Evolutionary conservation across 163 green algal species (phyloP).

Genomic region (Chlamydomonas reinhardtii): DNA sequence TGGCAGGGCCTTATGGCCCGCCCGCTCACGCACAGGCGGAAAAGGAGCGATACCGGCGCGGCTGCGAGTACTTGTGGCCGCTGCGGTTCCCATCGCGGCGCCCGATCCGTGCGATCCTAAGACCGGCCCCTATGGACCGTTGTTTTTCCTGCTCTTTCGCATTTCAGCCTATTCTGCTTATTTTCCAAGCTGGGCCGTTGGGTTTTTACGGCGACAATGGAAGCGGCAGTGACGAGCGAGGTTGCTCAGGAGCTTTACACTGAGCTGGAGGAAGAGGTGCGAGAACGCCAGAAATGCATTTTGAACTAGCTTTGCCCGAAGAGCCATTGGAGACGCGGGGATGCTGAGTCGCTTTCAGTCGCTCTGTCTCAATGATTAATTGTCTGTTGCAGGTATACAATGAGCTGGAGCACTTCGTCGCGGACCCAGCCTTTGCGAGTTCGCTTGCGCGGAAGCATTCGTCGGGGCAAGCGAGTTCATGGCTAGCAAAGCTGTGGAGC

Average conservation of each 20-base stretch:
- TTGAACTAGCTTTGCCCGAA: too few species aligned
- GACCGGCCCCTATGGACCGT: too few species aligned
- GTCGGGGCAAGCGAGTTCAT: background rate
- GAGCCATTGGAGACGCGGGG: too few species aligned
- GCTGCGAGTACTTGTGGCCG: too few species aligned
- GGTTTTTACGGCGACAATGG: constrained; percentile 12
- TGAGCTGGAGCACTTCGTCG: constrained; percentile 42
- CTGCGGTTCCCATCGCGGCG: too few species aligned
- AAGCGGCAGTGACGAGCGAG: background rate
- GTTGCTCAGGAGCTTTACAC: constrained; percentile 37
- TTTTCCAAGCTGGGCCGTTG: too few species aligned
- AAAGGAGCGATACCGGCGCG: too few species aligned
- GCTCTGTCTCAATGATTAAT: background rate
- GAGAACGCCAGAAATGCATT: background rate
- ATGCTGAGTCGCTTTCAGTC: background rate
- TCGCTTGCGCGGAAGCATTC: background rate
- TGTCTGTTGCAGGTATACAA: constrained; percentile 3
- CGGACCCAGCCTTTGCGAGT: constrained; percentile 20
- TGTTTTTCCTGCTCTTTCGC: too few species aligned
- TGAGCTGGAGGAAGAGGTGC: constrained; percentile 27
- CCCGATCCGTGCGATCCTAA: too few species aligned
- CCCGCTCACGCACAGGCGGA: too few species aligned
- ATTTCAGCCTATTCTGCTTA: too few species aligned
- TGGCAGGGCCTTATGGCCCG: too few species aligned
- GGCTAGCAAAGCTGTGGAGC: background rate